Evolutionary conservation across 2,329 filamentous ascomycete genomes (phyloP).

Genomic region (Colletotrichum tabaci): DNA sequence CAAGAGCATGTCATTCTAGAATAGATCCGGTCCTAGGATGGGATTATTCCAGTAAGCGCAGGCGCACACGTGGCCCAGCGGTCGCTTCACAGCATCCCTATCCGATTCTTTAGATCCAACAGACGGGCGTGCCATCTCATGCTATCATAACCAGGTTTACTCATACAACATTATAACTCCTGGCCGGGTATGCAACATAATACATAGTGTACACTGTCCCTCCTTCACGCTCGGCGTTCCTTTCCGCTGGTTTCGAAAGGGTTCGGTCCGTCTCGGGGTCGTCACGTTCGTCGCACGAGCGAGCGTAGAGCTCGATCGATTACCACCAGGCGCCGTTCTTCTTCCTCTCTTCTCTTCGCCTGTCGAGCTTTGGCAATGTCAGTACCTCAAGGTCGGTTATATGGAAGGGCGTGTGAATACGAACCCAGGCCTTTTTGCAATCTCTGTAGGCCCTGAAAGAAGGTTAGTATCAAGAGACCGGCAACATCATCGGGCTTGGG

Average conservation of each 20-base stretch:
- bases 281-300: background rate
- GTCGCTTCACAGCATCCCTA: background rate
- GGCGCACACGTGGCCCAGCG: background rate
- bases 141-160: conserved; percentile 1
- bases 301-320: background rate
- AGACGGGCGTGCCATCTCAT: background rate
- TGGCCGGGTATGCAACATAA: conserved; percentile 11
- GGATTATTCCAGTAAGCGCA: background rate
- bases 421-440: conserved; percentile 95
- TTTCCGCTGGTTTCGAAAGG: background rate
- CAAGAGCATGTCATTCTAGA: background rate
- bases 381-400: background rate
- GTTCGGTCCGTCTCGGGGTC: background rate
- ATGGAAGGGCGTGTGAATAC: conserved; percentile 40
- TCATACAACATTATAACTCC: conserved; percentile 28
- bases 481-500: background rate
- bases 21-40: too few species aligned
- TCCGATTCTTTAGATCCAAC: too few species aligned
- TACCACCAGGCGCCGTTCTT: conserved; percentile 46
- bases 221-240: background rate
- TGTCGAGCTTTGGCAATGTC: conserved; percentile 46
- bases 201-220: conserved; percentile 33
- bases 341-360: conserved; percentile 47
- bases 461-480: conserved; percentile 4
- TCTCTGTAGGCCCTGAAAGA: conserved; percentile 85